Base-by-base conservation (phyloP, 73 alveolate species). In the Paramecium bursaria region DNA sequence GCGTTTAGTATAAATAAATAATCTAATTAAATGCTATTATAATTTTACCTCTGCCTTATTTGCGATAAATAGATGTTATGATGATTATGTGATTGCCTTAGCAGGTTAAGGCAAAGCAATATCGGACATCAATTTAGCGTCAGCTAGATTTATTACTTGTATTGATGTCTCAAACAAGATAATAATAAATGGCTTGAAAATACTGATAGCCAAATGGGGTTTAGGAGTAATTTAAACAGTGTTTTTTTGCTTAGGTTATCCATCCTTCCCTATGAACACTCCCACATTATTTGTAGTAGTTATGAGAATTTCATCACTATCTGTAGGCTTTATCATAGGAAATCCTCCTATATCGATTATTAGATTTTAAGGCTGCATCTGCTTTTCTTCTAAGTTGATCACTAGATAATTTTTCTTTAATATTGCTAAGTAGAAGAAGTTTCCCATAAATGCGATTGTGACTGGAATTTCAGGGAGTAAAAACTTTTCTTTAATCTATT, bases 391-490 rank as follows among this genome's bases (percentile, higher is more conserved):
- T n/a, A 67, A 42, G 44, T 67, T 67, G 10, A 67, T 67, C 35
- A 67, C 14, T 31, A 35, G 35, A 42, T 67, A 67, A 67, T 67
- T 67, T 27, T 67, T 67, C 39, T 27, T 67, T 17, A 15, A 14
- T 67, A 67, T 67, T 33, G 60, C 82, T 25, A 67, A 67, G 44
- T 67, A 67, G 35, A 67, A 67, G 11, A 67, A 67, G 23, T 19
- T 67, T 42, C 82, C 82, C 22, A 67, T 39, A 39, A 67, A 67
- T 31, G 82, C 47, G 1, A 67, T 67, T 15, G 82, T 67, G 3
- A 42, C 82, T 11, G 82, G 82, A 2, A 67, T 67, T 22, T 67
- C 82, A 4, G 82, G 82, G 26, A 67, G 44, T 19, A 67, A 67
- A 23, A 67, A 67, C 27, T 30, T 67, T 42, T 67, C 82, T 67